Evolutionary conservation across 306 rosid species (phyloP).

Genomic region (Lagenaria siceraria): DNA sequence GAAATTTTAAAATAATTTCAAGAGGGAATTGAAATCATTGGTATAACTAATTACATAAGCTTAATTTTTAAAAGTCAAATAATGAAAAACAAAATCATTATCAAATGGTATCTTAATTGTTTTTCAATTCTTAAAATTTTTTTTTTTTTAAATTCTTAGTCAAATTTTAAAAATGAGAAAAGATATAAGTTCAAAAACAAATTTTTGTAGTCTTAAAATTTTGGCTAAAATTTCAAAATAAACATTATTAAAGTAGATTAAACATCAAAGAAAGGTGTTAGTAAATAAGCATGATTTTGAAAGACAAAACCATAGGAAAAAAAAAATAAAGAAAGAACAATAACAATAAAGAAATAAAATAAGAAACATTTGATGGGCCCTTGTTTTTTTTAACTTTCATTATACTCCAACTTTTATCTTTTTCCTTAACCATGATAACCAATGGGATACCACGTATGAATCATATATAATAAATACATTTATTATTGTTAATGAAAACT

Average conservation of each 20-base stretch:
- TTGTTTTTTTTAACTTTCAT: background rate
- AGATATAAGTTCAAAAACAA: background rate
- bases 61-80: background rate
- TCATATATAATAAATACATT: background rate
- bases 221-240: background rate
- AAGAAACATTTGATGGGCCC: background rate
- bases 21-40: too few relatives aligned
- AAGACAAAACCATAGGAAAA: background rate
- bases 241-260: background rate
- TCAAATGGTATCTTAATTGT: background rate
- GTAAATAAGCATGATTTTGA: background rate
- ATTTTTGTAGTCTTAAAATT: background rate
- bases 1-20: too few relatives aligned
- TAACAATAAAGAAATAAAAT: background rate
- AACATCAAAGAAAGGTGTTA: background rate
- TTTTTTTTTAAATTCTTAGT: background rate
- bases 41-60: background rate
- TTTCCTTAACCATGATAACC: background rate
- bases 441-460: background rate
- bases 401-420: background rate
- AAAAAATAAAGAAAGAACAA: background rate
- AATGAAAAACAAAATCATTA: background rate
- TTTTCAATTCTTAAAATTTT: background rate
- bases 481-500: too few relatives aligned
- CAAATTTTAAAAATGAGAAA: background rate